Percentiles rank a stretch among this genome's conserved stretches.
Conservation (phyloP, 352 stramenopile species). For the Pythium rhizo-oryzae region DNA sequence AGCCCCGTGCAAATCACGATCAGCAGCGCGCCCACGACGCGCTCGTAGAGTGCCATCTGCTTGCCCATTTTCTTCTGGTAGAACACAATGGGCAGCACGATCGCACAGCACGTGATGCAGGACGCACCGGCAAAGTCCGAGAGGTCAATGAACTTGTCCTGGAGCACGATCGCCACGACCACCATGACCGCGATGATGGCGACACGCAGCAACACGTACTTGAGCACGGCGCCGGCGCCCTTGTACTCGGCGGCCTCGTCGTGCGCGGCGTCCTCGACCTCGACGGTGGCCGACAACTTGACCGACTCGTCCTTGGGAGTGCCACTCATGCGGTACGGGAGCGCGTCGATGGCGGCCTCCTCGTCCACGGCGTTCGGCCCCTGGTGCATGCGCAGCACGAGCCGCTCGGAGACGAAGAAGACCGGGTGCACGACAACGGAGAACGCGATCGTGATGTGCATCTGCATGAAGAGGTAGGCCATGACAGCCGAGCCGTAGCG, state of each 20-base stretch:
- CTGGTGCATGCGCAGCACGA: constrained; percentile 31
- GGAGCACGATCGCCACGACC: constrained; percentile 26
- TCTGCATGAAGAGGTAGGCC: constrained; percentile 54
- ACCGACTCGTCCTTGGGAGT: constrained; percentile 25
- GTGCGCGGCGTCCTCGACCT: constrained; percentile 7
- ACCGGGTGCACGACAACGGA: constrained; percentile 54
- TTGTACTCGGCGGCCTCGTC: constrained; percentile 24
- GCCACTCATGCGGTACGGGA: constrained; percentile 6
- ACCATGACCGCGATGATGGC: constrained; percentile 26
- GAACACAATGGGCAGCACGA: constrained; percentile 19
- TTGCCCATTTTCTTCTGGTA: constrained; percentile 31
- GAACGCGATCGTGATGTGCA: constrained; percentile 54
- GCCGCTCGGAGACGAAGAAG: constrained; percentile 47
- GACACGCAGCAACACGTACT: constrained; percentile 30
- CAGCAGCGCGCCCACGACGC: constrained; percentile 13
- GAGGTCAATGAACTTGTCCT: constrained; percentile 42
- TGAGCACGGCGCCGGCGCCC: constrained; percentile 16
- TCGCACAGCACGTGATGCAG: constrained; percentile 34
- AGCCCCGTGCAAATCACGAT: constrained; percentile 22
- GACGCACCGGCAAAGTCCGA: constrained; percentile 37
- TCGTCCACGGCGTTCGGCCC: not conserved
- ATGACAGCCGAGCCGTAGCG: constrained; percentile 30
- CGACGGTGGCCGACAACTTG: constrained; percentile 23
- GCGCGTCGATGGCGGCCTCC: constrained; percentile 1
- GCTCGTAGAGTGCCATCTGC: constrained; percentile 30